phyloP scores from a whole-genome alignment of 257 asterid genomes.

The Cynanchum wilfordii region DNA sequence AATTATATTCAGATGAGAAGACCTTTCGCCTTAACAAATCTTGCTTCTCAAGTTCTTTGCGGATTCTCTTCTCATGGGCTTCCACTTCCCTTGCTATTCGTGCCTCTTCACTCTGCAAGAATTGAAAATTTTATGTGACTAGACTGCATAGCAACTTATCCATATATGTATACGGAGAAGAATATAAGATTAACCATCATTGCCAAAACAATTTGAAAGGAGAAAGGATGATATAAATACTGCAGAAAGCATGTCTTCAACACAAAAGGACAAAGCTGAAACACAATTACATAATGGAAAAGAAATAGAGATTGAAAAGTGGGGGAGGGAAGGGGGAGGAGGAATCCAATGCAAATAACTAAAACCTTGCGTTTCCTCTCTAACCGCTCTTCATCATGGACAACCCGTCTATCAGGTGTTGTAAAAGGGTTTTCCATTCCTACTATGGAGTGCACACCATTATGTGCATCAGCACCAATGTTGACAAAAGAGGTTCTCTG shows the following conservation, averaged over 20 bases:
- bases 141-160: neutral
- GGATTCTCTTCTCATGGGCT: conserved; percentile 77
- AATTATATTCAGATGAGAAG: conserved; percentile 13
- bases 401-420: conserved; percentile 46
- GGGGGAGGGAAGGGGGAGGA: neutral
- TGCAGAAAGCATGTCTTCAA: neutral
- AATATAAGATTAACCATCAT: neutral
- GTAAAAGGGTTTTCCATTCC: conserved; percentile 37
- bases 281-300: neutral
- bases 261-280: neutral
- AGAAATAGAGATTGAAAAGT: neutral
- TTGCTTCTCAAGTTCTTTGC: conserved; percentile 88
- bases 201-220: neutral
- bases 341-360: neutral
- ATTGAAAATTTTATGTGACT: conserved; percentile 4
- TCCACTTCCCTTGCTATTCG: conserved; percentile 79
- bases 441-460: conserved; percentile 36
- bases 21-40: conserved; percentile 73
- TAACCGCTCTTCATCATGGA: conserved; percentile 54
- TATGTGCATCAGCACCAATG: conserved; percentile 38
- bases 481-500: conserved; percentile 31
- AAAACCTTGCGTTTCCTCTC: conserved; percentile 84
- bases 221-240: conserved; percentile 3
- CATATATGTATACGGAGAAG: neutral
- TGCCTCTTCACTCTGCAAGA: conserved; percentile 68